Evolutionary conservation across 139 green algal species (phyloP).

Genomic region (Edaphochlamys debaryana): DNA sequence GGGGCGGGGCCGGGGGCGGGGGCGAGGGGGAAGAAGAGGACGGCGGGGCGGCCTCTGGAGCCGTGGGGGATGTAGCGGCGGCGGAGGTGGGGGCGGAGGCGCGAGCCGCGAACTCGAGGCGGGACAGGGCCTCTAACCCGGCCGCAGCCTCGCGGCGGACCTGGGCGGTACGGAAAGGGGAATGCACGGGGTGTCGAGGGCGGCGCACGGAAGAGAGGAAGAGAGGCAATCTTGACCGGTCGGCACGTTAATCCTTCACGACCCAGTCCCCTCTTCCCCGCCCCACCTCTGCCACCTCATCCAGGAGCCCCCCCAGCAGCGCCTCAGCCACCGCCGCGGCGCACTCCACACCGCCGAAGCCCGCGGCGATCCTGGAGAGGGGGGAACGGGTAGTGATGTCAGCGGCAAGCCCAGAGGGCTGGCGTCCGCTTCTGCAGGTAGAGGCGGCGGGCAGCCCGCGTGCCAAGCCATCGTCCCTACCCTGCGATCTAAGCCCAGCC

Average conservation of each 20-base stretch:
- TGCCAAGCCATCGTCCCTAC: no score
- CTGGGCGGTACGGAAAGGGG: not conserved
- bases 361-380: constrained; percentile 9
- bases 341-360: constrained; percentile 12
- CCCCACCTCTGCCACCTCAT: constrained; percentile 28
- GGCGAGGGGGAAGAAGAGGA: not conserved
- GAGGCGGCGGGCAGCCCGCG: not conserved
- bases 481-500: not conserved
- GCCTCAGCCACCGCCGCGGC: constrained; percentile 15
- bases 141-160: constrained; percentile 17
- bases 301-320: not conserved
- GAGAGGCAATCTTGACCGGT: no score
- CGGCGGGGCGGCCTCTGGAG: not conserved
- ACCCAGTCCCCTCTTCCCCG: not conserved
- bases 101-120: not conserved
- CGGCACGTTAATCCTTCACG: not conserved
- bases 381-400: no score
- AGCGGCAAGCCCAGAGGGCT: not conserved
- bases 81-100: not conserved
- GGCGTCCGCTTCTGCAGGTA: not conserved
- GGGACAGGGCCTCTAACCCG: not conserved
- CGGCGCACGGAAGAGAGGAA: no score
- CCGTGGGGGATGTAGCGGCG: not conserved
- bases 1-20: not conserved
- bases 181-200: no score